phyloP scores from a whole-genome alignment of 164 flowering plant genomes.

The Vitis vinifera region DNA sequence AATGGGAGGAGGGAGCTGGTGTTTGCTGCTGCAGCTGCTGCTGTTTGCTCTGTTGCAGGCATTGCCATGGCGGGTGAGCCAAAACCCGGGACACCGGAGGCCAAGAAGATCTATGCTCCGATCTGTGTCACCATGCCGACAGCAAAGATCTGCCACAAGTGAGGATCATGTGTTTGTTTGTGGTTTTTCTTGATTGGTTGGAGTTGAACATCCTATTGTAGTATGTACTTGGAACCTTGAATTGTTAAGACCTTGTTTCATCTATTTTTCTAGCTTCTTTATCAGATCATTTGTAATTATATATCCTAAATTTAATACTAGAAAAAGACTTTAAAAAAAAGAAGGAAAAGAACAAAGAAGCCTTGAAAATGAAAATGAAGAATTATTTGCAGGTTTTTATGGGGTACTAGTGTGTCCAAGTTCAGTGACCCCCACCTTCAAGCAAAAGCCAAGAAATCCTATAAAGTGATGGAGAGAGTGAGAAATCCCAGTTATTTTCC shows the following conservation, averaged over 20 bases:
- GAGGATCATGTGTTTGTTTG: constrained; percentile 1
- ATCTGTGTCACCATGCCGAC: constrained; percentile 29
- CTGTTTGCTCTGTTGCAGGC: constrained; percentile 22
- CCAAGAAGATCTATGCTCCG: constrained; percentile 19
- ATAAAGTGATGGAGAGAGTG: too few relatives aligned
- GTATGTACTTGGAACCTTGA: too few relatives aligned
- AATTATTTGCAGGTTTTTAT: too few relatives aligned
- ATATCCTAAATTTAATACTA: too few relatives aligned
- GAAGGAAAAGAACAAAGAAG: too few relatives aligned
- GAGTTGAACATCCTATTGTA: background rate
- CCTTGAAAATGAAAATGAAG: too few relatives aligned
- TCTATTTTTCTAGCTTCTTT: background rate
- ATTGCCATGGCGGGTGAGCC: constrained; percentile 23
- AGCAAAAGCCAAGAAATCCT: too few relatives aligned
- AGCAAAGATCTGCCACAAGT: constrained; percentile 26
- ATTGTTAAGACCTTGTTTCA: background rate
- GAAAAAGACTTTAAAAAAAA: too few relatives aligned
- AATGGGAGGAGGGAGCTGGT: constrained; percentile 28
- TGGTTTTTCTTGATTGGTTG: background rate
- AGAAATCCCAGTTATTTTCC: too few relatives aligned
- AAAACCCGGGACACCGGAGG: constrained; percentile 18
- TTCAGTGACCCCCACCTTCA: too few relatives aligned
- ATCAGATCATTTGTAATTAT: too few relatives aligned
- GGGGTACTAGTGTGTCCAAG: too few relatives aligned
- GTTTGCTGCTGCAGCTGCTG: constrained; percentile 22